Percentiles rank a stretch among this genome's conserved stretches.
These are phyloP conservation scores for Spathaspora jeffriesii DNA, from an alignment of 1,139 yeast species.

Conservation along the genomic window DNA sequence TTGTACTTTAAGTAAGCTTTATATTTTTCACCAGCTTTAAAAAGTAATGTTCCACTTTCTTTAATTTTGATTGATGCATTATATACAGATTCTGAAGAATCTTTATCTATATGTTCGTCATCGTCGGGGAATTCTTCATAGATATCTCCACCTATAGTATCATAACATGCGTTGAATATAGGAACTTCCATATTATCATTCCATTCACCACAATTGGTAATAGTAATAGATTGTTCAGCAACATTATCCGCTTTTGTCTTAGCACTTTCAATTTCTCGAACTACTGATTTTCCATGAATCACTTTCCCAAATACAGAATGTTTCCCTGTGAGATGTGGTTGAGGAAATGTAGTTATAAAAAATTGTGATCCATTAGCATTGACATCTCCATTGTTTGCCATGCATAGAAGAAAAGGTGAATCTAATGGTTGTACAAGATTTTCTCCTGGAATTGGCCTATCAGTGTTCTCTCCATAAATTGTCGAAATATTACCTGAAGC, in stretches of 20 bases:
- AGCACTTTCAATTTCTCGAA: conserved; percentile 62
- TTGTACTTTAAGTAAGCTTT: conserved; percentile 61
- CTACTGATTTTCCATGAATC: conserved; percentile 65
- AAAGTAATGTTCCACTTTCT: conserved; percentile 62
- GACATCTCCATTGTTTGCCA: conserved; percentile 66
- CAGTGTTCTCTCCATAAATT: conserved; percentile 19
- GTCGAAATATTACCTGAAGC: conserved; percentile 52
- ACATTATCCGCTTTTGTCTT: conserved; percentile 42
- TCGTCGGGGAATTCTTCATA: conserved; percentile 80
- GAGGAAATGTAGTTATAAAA: conserved; percentile 71
- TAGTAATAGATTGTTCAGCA: conserved; percentile 48
- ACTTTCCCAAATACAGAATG: conserved; percentile 78
- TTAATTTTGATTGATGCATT: conserved; percentile 57
- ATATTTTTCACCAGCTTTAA: conserved; percentile 49
- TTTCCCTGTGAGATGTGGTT: conserved; percentile 73
- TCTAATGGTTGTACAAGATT: conserved; percentile 49
- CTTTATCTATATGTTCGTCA: conserved; percentile 57
- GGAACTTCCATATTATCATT: conserved; percentile 51
- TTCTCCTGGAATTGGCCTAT: conserved; percentile 59
- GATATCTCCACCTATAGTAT: conserved; percentile 62
- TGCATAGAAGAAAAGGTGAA: conserved; percentile 55
- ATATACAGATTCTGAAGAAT: conserved; percentile 55
- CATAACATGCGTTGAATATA: conserved; percentile 60
- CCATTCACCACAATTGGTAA: conserved; percentile 72
- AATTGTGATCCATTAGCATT: conserved; percentile 74